Conservation (phyloP, 2,329 filamentous ascomycete species). For the Epicoccum nigrum region DNA sequence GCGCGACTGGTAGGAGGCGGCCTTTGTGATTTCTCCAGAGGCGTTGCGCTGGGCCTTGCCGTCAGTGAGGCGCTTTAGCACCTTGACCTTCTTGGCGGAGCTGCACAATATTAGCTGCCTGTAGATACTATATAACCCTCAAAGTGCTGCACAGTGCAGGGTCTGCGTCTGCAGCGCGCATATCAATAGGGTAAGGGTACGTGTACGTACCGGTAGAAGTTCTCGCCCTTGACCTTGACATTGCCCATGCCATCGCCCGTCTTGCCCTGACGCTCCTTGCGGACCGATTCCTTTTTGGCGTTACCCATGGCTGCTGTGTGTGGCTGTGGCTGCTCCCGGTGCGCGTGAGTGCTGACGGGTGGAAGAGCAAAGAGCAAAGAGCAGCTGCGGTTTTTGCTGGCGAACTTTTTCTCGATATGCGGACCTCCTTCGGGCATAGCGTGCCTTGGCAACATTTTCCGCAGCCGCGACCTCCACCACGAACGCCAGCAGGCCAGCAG, state of each 20-base stretch:
- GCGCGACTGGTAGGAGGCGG: constrained; percentile 81
- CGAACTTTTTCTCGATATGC: constrained; percentile 31
- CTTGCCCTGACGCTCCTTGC: constrained; percentile 85
- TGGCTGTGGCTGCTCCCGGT: not conserved
- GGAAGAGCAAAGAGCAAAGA: constrained; percentile 4
- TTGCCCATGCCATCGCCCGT: constrained; percentile 86
- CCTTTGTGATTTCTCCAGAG: constrained; percentile 80
- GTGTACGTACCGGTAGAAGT: constrained; percentile 82
- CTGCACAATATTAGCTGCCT: constrained; percentile 41
- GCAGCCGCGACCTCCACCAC: constrained; percentile 10
- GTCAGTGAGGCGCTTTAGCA: constrained; percentile 88
- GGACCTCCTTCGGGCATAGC: constrained; percentile 8
- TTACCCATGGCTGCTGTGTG: constrained; percentile 69
- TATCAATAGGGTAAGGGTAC: too few relatives aligned
- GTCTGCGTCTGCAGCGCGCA: too few relatives aligned
- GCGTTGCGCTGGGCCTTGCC: constrained; percentile 83
- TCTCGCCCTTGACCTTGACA: constrained; percentile 93
- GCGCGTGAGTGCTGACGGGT: constrained; percentile 18
- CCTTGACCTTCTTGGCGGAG: constrained; percentile 82
- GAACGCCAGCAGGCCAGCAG: not conserved
- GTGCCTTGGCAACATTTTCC: constrained; percentile 36
- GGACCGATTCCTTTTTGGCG: constrained; percentile 86
- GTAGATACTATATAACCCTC: too few relatives aligned
- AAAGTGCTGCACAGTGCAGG: not conserved
- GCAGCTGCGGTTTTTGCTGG: constrained; percentile 7